These are phyloP conservation scores for Phylloporus arenicola DNA, from an alignment of 768 basidiomycete genomes.

Conservation along the genomic window DNA sequence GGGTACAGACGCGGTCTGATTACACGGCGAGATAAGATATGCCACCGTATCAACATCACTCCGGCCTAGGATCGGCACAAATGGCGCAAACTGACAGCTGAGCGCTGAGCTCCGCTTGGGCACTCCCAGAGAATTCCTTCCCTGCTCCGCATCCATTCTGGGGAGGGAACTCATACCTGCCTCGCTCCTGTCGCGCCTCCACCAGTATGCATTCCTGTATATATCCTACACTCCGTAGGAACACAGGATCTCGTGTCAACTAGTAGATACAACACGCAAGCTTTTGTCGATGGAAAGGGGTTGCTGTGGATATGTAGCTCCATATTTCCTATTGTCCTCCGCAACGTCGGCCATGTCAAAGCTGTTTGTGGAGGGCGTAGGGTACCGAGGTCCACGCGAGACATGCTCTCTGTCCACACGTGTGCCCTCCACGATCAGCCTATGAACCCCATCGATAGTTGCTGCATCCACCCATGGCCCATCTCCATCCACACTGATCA, in stretches of 20 bases:
- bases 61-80: slow-evolving; percentile 5
- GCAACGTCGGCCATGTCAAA: slow-evolving; percentile 6
- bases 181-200: not conserved
- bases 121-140: slow-evolving; percentile 15
- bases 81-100: slow-evolving; percentile 10
- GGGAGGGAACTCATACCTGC: slow-evolving; percentile 1
- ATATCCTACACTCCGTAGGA: slow-evolving; percentile 6
- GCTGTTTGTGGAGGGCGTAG: slow-evolving; percentile 14
- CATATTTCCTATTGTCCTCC: slow-evolving; percentile 5
- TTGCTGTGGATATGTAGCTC: slow-evolving; percentile 12
- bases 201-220: not conserved
- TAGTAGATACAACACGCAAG: not conserved
- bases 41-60: not conserved
- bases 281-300: slow-evolving; percentile 15
- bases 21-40: slow-evolving; percentile 19
- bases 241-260: not conserved
- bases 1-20: not conserved
- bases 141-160: slow-evolving; percentile 10
- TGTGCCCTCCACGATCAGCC: slow-evolving; percentile 9
- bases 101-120: slow-evolving; percentile 11
- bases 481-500: slow-evolving; percentile 9
- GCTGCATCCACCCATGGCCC: not conserved
- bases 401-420: not conserved
- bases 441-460: slow-evolving; percentile 19
- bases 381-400: slow-evolving; percentile 1